Conservation (phyloP, 495 filamentous ascomycete species). For the Cercophora newfieldiana region DNA sequence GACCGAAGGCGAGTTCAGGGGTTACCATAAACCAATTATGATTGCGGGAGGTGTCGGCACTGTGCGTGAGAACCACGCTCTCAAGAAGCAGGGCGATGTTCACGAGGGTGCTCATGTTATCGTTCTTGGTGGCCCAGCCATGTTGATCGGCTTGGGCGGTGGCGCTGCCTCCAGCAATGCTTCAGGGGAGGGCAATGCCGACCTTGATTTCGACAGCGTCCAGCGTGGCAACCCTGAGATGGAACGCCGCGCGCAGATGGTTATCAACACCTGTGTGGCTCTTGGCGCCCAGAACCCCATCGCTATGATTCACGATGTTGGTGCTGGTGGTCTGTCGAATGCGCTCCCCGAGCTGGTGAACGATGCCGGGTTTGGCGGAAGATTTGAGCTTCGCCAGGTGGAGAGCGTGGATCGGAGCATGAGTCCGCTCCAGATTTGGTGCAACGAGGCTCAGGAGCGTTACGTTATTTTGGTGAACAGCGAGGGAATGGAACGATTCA, state of each 20-base stretch:
- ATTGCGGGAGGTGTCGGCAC: conserved; percentile 94
- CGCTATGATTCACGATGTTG: conserved; percentile 94
- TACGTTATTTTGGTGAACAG: conserved; percentile 85
- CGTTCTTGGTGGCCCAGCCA: conserved; percentile 91
- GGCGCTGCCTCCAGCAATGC: conserved; percentile 91
- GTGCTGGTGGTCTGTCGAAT: conserved; percentile 92
- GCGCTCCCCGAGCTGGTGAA: conserved; percentile 84
- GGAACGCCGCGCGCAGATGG: conserved; percentile 91
- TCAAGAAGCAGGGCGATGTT: conserved; percentile 77
- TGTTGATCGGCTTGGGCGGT: conserved; percentile 95
- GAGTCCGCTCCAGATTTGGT: conserved; percentile 96
- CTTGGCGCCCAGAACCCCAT: conserved; percentile 85
- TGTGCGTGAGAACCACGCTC: conserved; percentile 89
- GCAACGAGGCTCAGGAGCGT: conserved; percentile 92
- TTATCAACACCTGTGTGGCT: conserved; percentile 89
- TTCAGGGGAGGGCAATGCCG: conserved; percentile 82
- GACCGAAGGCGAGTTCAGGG: conserved; percentile 64
- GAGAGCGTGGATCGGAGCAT: conserved; percentile 87
- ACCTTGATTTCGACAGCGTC: conserved; percentile 94
- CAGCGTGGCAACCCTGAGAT: conserved; percentile 95
- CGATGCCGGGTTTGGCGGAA: conserved; percentile 83
- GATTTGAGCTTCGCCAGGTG: conserved; percentile 87
- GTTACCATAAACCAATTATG: conserved; percentile 99
- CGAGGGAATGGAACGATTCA: conserved; percentile 79
- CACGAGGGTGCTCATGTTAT: conserved; percentile 82